A percentile compares a stretch with the other conserved stretches of the same genome.
Conservation (phyloP, 140 eudicot genomes). For the Flaveria floridana region DNA sequence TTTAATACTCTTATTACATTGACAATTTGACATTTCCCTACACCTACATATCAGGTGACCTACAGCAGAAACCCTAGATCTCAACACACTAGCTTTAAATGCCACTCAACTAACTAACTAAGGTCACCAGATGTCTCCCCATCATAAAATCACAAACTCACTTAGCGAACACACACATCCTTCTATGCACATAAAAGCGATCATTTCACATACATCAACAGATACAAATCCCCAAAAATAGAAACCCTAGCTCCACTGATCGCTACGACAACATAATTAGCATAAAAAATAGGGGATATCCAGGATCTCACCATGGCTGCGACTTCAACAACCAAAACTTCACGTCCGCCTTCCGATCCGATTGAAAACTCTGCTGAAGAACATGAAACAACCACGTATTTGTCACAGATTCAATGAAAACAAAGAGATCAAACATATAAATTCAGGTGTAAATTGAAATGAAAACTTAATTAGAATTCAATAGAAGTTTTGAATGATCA, state of each 20-base stretch:
- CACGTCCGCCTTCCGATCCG: constrained; percentile 34
- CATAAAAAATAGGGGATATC: neutral
- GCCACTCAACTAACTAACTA: constrained; percentile 14
- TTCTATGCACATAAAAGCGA: neutral
- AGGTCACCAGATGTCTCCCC: neutral
- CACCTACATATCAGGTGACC: constrained; percentile 8
- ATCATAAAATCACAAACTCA: neutral
- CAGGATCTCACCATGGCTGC: constrained; percentile 33
- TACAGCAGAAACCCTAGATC: neutral
- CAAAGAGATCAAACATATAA: too few relatives aligned
- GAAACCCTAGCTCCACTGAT: constrained; percentile 26
- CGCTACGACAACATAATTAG: neutral
- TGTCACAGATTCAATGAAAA: neutral
- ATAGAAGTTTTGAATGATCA: neutral
- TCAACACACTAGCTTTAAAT: neutral
- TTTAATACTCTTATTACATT: constrained; percentile 1
- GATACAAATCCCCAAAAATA: neutral
- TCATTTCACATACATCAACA: constrained; percentile 14
- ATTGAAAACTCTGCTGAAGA: constrained; percentile 8
- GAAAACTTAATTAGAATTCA: neutral
- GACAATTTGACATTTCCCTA: neutral
- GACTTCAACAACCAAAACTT: constrained; percentile 10
- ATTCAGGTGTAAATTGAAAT: neutral
- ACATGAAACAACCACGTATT: neutral
- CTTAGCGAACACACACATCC: neutral